These are phyloP conservation scores for Dittrichia graveolens DNA, from an alignment of 129 eudicot genomes.

Conservation along the genomic window DNA sequence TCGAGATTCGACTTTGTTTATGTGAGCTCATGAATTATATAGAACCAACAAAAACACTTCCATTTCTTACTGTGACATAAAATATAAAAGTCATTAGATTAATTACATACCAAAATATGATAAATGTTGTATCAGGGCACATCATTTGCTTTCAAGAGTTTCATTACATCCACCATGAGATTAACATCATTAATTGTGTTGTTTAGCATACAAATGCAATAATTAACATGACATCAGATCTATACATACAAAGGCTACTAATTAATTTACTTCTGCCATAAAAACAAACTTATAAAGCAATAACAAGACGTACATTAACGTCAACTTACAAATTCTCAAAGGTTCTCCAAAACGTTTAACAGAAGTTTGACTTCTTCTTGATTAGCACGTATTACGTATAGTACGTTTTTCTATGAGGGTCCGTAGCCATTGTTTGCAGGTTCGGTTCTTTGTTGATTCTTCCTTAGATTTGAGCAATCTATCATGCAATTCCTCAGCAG, in stretches of 20 bases:
- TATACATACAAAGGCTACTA: background rate
- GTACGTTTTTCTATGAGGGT: conserved; percentile 55
- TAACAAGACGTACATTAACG: conserved; percentile 47
- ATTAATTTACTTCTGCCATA: background rate
- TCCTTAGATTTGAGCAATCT: conserved; percentile 54
- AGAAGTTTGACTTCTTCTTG: conserved; percentile 30
- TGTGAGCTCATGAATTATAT: no score
- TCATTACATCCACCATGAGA: conserved; percentile 74
- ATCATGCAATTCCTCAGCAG: conserved; percentile 71
- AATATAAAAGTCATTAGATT: background rate
- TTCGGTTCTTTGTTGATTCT: conserved; percentile 51
- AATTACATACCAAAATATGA: conserved; percentile 64
- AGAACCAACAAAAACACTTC: background rate
- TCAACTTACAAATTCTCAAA: conserved; percentile 33
- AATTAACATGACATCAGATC: conserved; percentile 22
- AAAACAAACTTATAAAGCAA: background rate
- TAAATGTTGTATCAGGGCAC: conserved; percentile 84
- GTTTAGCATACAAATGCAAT: conserved; percentile 74
- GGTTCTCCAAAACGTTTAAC: conserved; percentile 3
- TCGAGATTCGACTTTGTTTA: no score
- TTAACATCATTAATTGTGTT: conserved; percentile 63
- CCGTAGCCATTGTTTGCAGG: conserved; percentile 93
- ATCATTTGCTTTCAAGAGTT: conserved; percentile 69
- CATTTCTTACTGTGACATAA: background rate
- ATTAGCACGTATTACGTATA: background rate